Percentiles rank a stretch among this genome's conserved stretches.
phyloP scores from a whole-genome alignment of 2,329 filamentous ascomycete species.

The Alternaria ventricosa region DNA sequence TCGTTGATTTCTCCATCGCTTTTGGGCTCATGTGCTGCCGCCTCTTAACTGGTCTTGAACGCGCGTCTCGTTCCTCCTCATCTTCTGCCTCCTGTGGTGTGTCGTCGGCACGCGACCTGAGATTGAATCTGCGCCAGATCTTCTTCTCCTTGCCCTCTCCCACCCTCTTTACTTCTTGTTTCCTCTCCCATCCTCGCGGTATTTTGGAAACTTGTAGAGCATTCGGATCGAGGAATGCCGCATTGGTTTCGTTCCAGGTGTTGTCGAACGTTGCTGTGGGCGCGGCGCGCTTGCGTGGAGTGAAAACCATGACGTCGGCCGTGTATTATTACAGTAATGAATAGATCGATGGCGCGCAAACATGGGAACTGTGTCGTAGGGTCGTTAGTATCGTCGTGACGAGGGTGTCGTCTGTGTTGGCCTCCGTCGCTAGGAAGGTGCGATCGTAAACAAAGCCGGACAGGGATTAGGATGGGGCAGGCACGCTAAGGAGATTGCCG shows the following conservation, averaged over 20 bases:
- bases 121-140: constrained; percentile 55
- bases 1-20: constrained; percentile 37
- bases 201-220: constrained; percentile 51
- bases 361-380: constrained; percentile 8
- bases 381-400: constrained; percentile 9
- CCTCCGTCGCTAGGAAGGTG: constrained; percentile 16
- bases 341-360: constrained; percentile 3
- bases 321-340: not conserved
- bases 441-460: constrained; percentile 19
- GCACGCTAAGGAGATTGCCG: constrained; percentile 19
- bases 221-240: constrained; percentile 49
- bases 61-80: constrained; percentile 39
- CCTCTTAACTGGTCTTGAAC: constrained; percentile 54
- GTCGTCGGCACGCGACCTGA: constrained; percentile 35
- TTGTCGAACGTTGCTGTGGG: constrained; percentile 37
- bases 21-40: constrained; percentile 47
- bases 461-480: constrained; percentile 11
- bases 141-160: constrained; percentile 50
- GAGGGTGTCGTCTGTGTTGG: constrained; percentile 15
- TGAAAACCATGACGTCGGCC: constrained; percentile 33
- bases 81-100: constrained; percentile 22
- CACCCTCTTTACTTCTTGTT: constrained; percentile 50
- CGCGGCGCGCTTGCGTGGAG: constrained; percentile 39
- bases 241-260: constrained; percentile 52
- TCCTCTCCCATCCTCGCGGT: constrained; percentile 58